phyloP scores from a whole-genome alignment of 106 monocot genomes.

The Dactylorhiza incarnata region DNA sequence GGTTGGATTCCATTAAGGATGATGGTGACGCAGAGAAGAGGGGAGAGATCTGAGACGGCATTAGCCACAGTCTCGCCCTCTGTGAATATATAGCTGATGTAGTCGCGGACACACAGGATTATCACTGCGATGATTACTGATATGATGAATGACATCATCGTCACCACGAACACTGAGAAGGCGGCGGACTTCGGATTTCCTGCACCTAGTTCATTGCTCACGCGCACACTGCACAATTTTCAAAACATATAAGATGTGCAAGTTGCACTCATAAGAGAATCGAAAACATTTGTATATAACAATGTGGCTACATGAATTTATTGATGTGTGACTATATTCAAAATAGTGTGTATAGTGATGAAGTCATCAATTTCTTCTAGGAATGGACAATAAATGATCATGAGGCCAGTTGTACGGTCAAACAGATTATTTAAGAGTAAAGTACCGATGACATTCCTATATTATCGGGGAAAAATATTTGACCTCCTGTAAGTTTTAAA shows the following conservation, averaged over 20 bases:
- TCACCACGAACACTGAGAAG: conserved; percentile 80
- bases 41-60: conserved; percentile 76
- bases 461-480: too few relatives aligned
- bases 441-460: too few relatives aligned
- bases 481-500: too few relatives aligned
- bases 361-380: too few relatives aligned
- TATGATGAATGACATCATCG: conserved; percentile 31
- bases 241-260: neutral
- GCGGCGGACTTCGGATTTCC: conserved; percentile 70
- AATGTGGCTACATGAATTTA: too few relatives aligned
- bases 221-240: conserved; percentile 50
- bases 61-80: conserved; percentile 62
- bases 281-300: too few relatives aligned
- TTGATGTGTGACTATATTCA: too few relatives aligned
- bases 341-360: too few relatives aligned
- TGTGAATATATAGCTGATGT: conserved; percentile 73
- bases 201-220: conserved; percentile 91
- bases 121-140: conserved; percentile 28
- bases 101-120: conserved; percentile 42
- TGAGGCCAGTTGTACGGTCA: too few relatives aligned
- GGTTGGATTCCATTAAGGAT: conserved; percentile 85
- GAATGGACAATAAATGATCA: too few relatives aligned
- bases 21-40: conserved; percentile 63
- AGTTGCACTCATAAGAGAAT: too few relatives aligned
- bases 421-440: too few relatives aligned